Base-by-base conservation (phyloP, 805 yeast genomes). In the Lipomyces starkeyi region DNA sequence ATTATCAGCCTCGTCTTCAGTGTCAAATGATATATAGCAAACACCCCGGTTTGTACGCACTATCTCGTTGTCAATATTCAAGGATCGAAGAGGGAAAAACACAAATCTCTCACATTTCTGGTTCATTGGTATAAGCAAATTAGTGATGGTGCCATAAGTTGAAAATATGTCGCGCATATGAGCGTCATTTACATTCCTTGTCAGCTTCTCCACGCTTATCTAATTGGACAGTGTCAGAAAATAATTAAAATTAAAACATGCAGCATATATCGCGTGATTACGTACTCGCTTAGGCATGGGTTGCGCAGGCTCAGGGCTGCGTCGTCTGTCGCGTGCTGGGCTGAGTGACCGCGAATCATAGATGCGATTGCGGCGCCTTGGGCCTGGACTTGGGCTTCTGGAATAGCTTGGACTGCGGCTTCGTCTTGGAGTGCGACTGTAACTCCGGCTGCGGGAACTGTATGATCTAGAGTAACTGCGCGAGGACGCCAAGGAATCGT, bases 91-190 rank as follows among this genome's bases (percentile, higher is more conserved):
- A 22, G 3, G 20, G 4, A 53, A 53, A 35, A 2, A 25, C n/a
- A 62, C 5, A 17, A 14, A 62, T 25, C 5, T 25, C 56, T 22
- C 34, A 53, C 56, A 22, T 43, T 58, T 53, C 9, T 49, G 56
- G 47, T 62, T 62, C 22, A 65, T 49, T 9, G 71, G 68, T 14
- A 71, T n/a, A 27, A 32, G 25, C 20, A 71, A 34, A 14, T 62
- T 32, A 4, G 60, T 29, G 34, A 69, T 58, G 3, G 13, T 58
- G 8, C 73, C 73, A 43, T 71, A 71, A 4, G 54, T 58, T 13
- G 66, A 62, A 63, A 71, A 71, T 17, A 71, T 71, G 35, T 71
- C 73, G 2, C 62, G 62, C 4, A 71, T 47, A 60, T 71, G 73
- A 29, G 49, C 67, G 22, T 64, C 71, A 25, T 47, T 62, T 17